Conservation (phyloP, 2,329 filamentous ascomycete species). For the Beauveria brongniartii region DNA sequence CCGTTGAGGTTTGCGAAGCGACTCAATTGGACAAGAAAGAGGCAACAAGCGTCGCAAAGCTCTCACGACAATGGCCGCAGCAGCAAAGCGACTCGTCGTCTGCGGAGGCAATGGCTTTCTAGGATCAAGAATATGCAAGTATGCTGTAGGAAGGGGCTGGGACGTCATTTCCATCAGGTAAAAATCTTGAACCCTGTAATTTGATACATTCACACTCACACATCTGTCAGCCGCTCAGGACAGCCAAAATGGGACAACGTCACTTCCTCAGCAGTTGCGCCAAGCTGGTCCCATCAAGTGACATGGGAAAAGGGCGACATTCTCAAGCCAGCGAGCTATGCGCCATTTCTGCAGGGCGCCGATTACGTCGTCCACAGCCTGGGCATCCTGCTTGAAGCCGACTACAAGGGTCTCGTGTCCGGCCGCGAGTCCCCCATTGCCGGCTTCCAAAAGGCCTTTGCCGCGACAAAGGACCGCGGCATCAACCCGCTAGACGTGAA, state of each 20-base stretch:
- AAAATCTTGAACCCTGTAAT: slow-evolving; percentile 6
- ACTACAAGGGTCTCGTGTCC: slow-evolving; percentile 88
- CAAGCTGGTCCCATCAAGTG: slow-evolving; percentile 74
- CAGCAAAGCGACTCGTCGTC: slow-evolving; percentile 74
- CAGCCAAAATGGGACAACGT: slow-evolving; percentile 78
- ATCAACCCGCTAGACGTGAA: slow-evolving; percentile 61
- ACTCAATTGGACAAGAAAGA: slow-evolving; percentile 7
- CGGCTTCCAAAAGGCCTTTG: slow-evolving; percentile 73
- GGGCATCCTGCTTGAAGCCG: slow-evolving; percentile 92
- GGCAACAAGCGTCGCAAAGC: slow-evolving; percentile 2
- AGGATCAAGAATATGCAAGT: slow-evolving; percentile 82
- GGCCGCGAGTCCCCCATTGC: slow-evolving; percentile 75
- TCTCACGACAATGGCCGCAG: slow-evolving; percentile 36
- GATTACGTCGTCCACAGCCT: slow-evolving; percentile 88
- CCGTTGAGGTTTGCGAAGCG: slow-evolving; percentile 8
- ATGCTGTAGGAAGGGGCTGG: slow-evolving; percentile 79
- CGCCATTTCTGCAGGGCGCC: slow-evolving; percentile 63
- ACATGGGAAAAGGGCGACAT: slow-evolving; percentile 86
- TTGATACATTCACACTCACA: not conserved
- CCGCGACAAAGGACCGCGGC: slow-evolving; percentile 52
- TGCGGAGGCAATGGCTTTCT: slow-evolving; percentile 93
- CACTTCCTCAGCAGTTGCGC: slow-evolving; percentile 60
- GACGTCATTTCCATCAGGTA: slow-evolving; percentile 89
- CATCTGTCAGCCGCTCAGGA: slow-evolving; percentile 65
- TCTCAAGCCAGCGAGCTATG: slow-evolving; percentile 73